These are phyloP conservation scores for Tarenaya hassleriana DNA, from an alignment of 345 rosid genomes.

Conservation along the genomic window DNA sequence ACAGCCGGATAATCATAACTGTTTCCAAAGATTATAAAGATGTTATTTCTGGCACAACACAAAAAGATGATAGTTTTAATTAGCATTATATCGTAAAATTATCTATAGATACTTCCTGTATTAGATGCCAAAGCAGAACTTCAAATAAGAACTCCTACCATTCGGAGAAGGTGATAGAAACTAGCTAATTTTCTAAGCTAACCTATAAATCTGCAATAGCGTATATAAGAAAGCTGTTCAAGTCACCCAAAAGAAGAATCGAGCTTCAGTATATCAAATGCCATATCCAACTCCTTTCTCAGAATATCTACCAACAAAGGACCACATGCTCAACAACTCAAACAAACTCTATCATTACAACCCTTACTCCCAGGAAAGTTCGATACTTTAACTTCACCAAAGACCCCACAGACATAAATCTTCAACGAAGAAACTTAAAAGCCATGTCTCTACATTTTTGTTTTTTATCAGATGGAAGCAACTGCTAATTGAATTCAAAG, in stretches of 20 bases:
- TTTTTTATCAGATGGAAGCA: not conserved
- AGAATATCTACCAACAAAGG: too few species aligned
- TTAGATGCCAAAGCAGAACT: not conserved
- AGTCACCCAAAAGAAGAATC: constrained; percentile 12
- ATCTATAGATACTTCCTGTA: constrained; percentile 19
- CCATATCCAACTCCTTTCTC: not conserved
- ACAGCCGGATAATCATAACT: too few species aligned
- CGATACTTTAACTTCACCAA: too few species aligned
- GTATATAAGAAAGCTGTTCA: constrained; percentile 1
- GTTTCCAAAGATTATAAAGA: not conserved
- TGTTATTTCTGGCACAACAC: not conserved
- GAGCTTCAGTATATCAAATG: constrained; percentile 5
- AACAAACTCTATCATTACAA: too few species aligned
- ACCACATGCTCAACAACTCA: too few species aligned
- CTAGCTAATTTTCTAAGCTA: not conserved
- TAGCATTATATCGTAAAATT: constrained; percentile 11
- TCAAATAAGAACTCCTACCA: constrained; percentile 8
- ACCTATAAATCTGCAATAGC: not conserved
- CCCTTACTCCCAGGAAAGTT: too few species aligned
- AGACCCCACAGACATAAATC: too few species aligned
- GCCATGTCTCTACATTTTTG: too few species aligned
- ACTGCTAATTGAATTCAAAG: not conserved
- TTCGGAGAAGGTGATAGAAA: not conserved
- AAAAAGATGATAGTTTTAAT: not conserved
- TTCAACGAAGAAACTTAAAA: too few species aligned